These are phyloP conservation scores for Madurella mycetomatis DNA, from an alignment of 2,329 filamentous ascomycete species.

Conservation along the genomic window DNA sequence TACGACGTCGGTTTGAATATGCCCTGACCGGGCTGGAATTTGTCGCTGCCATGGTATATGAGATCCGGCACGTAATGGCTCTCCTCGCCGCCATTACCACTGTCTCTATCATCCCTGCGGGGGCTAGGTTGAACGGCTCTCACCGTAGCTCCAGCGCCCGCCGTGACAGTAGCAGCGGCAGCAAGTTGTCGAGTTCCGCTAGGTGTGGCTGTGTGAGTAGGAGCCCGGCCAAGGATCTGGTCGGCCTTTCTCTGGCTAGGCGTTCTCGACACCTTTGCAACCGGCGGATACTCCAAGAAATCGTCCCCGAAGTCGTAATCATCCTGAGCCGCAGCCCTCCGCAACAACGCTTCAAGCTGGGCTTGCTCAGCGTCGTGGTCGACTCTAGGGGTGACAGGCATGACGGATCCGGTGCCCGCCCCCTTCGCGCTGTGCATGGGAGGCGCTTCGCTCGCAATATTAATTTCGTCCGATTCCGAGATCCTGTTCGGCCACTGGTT, in stretches of 20 bases:
- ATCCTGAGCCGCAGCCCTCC: neutral
- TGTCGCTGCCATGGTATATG: constrained; percentile 39
- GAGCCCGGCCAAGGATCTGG: constrained; percentile 20
- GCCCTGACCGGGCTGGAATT: constrained; percentile 46
- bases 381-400: neutral
- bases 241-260: constrained; percentile 25
- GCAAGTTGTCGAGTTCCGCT: constrained; percentile 6
- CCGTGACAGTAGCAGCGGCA: constrained; percentile 13
- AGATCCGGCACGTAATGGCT: constrained; percentile 39
- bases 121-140: constrained; percentile 8
- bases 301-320: constrained; percentile 18
- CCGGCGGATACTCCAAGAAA: constrained; percentile 15
- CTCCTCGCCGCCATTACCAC: constrained; percentile 31
- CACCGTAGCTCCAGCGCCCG: constrained; percentile 4
- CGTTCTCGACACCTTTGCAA: constrained; percentile 24
- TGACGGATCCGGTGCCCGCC: neutral
- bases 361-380: neutral
- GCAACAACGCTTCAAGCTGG: constrained; percentile 3
- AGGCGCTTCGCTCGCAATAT: constrained; percentile 3
- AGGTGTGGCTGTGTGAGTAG: constrained; percentile 11
- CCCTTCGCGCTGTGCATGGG: neutral
- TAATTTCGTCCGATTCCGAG: constrained; percentile 38
- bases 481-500: constrained; percentile 44
- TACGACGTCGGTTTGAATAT: constrained; percentile 56
- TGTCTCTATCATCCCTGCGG: constrained; percentile 22